phyloP scores from a whole-genome alignment of 805 yeast species.

The Ogataea pilisensis region DNA sequence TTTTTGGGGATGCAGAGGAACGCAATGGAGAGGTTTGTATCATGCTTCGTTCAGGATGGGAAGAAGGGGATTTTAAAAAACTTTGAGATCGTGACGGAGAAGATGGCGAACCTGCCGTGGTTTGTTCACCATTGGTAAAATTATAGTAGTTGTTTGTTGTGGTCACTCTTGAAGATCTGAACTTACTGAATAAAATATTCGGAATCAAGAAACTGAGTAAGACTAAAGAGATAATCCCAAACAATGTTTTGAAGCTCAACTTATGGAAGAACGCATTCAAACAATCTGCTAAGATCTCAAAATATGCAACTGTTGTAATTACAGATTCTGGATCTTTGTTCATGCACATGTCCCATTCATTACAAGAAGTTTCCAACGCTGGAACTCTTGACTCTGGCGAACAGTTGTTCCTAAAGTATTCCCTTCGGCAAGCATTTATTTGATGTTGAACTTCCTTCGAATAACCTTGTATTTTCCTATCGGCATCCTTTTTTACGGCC shows the following conservation, averaged over 20 bases:
- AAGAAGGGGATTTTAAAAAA: not conserved
- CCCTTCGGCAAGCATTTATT: constrained; percentile 63
- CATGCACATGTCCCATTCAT: constrained; percentile 79
- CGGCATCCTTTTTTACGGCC: constrained; percentile 51
- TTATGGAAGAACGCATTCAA: constrained; percentile 31
- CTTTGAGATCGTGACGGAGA: constrained; percentile 6
- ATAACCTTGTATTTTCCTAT: constrained; percentile 60
- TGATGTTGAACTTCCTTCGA: constrained; percentile 57
- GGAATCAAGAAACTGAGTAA: constrained; percentile 23
- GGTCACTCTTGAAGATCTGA: constrained; percentile 21
- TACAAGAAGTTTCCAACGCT: constrained; percentile 66
- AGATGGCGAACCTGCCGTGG: constrained; percentile 7
- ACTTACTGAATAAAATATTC: constrained; percentile 24
- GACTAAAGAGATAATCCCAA: constrained; percentile 16
- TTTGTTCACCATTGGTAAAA: constrained; percentile 17
- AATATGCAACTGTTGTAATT: constrained; percentile 29
- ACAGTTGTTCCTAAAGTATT: constrained; percentile 72
- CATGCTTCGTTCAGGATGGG: not conserved
- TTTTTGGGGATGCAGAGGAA: constrained; percentile 5
- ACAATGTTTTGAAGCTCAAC: constrained; percentile 22
- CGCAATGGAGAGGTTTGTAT: not conserved
- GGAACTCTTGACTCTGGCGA: constrained; percentile 63
- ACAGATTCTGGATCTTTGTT: constrained; percentile 60
- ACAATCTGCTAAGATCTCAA: constrained; percentile 32
- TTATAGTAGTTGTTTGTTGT: constrained; percentile 25